A percentile compares a stretch with the other conserved stretches of the same genome.
phyloP scores from a whole-genome alignment of 139 green algal species.

The Chlamydomonas eustigma region DNA sequence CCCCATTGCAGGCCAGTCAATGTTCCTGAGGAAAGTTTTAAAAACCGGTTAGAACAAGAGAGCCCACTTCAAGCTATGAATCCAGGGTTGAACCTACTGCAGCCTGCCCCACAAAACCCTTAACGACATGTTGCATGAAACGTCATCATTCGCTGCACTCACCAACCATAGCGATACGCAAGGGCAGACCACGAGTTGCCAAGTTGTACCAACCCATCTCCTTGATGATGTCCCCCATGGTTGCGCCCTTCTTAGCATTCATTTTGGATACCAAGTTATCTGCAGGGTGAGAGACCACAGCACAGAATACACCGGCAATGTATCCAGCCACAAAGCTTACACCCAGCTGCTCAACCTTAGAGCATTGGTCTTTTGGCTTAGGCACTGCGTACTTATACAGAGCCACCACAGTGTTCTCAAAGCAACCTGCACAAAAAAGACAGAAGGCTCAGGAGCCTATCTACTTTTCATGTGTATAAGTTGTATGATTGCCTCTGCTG shows the following conservation, averaged over 20 bases:
- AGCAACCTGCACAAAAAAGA: conserved; percentile 54
- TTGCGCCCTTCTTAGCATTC: conserved; percentile 76
- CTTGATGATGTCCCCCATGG: conserved; percentile 57
- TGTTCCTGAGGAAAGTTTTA: conserved; percentile 36
- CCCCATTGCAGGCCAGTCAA: conserved; percentile 84
- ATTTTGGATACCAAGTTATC: conserved; percentile 96
- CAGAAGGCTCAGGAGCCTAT: neutral
- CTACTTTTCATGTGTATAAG: too few relatives aligned
- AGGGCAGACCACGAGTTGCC: conserved; percentile 74
- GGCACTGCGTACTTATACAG: conserved; percentile 91
- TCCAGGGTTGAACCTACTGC: neutral
- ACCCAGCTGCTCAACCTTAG: conserved; percentile 85
- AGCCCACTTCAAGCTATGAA: neutral
- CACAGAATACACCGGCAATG: conserved; percentile 86
- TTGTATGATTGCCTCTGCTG: too few relatives aligned
- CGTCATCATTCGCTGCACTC: neutral
- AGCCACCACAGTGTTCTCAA: conserved; percentile 83
- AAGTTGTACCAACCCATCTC: conserved; percentile 82
- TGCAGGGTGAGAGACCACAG: conserved; percentile 82
- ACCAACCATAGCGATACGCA: conserved; percentile 91
- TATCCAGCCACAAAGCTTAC: conserved; percentile 87
- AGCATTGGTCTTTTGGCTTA: conserved; percentile 87
- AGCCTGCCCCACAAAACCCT: neutral
- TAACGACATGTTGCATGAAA: neutral
- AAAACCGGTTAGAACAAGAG: neutral